Evolutionary conservation across 139 green algal genomes (phyloP).

Genomic region (Chlorella sp.): DNA sequence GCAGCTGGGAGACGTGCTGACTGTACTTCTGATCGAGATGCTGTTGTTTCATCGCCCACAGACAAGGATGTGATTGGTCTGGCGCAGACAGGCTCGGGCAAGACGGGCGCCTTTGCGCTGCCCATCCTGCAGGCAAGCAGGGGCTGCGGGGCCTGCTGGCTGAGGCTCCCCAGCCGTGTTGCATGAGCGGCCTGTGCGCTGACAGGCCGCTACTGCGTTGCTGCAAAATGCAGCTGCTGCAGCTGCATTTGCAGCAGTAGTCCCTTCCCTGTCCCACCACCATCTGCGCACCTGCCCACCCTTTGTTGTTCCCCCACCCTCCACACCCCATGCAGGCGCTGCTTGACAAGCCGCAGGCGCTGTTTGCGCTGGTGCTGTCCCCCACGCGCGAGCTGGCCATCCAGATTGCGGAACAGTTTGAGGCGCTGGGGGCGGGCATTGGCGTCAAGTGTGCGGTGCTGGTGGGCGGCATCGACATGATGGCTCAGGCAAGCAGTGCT

Average conservation of each 20-base stretch:
- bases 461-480: constrained; percentile 99
- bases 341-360: constrained; percentile 89
- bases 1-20: too few species aligned
- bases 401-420: constrained; percentile 98
- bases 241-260: too few species aligned
- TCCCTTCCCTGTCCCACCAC: too few species aligned
- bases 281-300: too few species aligned
- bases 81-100: constrained; percentile 97
- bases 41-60: too few species aligned
- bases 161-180: too few species aligned
- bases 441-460: constrained; percentile 89
- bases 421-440: constrained; percentile 93
- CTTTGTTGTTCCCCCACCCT: background rate
- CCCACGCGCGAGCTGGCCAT: constrained; percentile 98
- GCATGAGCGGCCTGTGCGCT: background rate
- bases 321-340: constrained; percentile 71
- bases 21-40: too few species aligned
- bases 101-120: constrained; percentile 97
- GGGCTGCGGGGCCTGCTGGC: background rate
- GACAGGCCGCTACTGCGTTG: background rate
- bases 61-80: constrained; percentile 97
- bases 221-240: background rate
- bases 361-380: constrained; percentile 95
- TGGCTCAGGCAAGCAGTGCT: constrained; percentile 71
- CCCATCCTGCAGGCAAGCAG: constrained; percentile 83